Conservation (phyloP, 1,284 basidiomycete species). For the Rhodotorula glutinis region DNA sequence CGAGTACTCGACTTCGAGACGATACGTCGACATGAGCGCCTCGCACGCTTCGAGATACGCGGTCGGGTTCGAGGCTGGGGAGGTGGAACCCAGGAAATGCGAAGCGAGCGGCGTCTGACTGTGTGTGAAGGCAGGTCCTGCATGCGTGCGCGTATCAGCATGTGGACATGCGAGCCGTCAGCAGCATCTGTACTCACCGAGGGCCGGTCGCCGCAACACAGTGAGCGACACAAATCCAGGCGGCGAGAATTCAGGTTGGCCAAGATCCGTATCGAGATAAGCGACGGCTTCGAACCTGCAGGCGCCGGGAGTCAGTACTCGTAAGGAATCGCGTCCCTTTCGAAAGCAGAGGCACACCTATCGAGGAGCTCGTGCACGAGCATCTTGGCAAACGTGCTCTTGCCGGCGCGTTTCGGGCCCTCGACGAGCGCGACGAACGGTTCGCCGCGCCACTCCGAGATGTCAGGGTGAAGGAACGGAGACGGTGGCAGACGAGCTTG, state of each 20-base stretch:
- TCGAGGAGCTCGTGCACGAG: slow-evolving; percentile 68
- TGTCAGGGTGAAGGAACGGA: slow-evolving; percentile 32
- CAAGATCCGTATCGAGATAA: slow-evolving; percentile 86
- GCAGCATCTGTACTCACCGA: slow-evolving; percentile 54
- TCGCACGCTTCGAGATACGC: slow-evolving; percentile 70
- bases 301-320: too few relatives aligned
- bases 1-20: slow-evolving; percentile 64
- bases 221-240: slow-evolving; percentile 80
- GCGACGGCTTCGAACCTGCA: slow-evolving; percentile 69
- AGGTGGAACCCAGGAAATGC: slow-evolving; percentile 77
- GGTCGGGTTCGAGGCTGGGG: slow-evolving; percentile 74
- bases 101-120: slow-evolving; percentile 66
- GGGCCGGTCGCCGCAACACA: slow-evolving; percentile 62
- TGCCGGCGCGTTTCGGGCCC: slow-evolving; percentile 82
- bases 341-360: slow-evolving; percentile 43
- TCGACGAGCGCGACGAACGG: slow-evolving; percentile 61
- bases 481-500: slow-evolving; percentile 53
- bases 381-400: slow-evolving; percentile 78
- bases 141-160: background rate
- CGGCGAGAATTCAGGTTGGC: slow-evolving; percentile 90
- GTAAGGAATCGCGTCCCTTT: too few relatives aligned
- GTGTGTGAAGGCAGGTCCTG: slow-evolving; percentile 72
- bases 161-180: background rate
- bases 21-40: slow-evolving; percentile 67
- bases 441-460: slow-evolving; percentile 23